Evolutionary conservation across 2,329 filamentous ascomycete species (phyloP).

Genomic region (Meredithiella fracta): DNA sequence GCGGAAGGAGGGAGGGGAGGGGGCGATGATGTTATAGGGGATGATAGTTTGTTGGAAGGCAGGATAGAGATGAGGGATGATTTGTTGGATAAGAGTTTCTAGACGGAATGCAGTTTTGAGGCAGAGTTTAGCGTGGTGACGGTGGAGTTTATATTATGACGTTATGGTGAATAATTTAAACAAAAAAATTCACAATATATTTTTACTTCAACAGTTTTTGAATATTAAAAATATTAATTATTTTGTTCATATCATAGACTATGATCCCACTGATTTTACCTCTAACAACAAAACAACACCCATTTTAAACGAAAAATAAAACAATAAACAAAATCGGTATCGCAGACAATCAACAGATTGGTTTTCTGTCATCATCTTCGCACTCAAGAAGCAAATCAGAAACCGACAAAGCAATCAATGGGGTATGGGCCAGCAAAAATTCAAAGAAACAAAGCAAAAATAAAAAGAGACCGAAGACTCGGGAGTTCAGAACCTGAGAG

Average conservation of each 20-base stretch:
- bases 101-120: conserved; percentile 9
- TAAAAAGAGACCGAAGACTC: neutral
- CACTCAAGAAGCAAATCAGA: neutral
- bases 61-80: conserved; percentile 45
- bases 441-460: conserved; percentile 3
- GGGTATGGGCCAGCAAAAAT: neutral
- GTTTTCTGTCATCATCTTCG: neutral
- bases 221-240: no score
- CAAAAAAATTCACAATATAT: no score
- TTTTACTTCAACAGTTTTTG: no score
- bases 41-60: conserved; percentile 34
- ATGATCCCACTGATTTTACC: no score
- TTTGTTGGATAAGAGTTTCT: conserved; percentile 43
- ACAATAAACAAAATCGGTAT: neutral
- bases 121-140: neutral
- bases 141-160: neutral
- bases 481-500: neutral
- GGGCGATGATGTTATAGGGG: conserved; percentile 40
- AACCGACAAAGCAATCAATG: neutral
- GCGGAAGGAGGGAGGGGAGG: conserved; percentile 32
- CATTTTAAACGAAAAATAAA: neutral
- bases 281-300: no score
- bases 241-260: no score
- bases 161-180: no score
- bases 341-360: neutral